Percentiles rank a stretch among this genome's conserved stretches.
These are phyloP conservation scores for Cercophora newfieldiana DNA, from an alignment of 495 filamentous ascomycete genomes.

Conservation along the genomic window DNA sequence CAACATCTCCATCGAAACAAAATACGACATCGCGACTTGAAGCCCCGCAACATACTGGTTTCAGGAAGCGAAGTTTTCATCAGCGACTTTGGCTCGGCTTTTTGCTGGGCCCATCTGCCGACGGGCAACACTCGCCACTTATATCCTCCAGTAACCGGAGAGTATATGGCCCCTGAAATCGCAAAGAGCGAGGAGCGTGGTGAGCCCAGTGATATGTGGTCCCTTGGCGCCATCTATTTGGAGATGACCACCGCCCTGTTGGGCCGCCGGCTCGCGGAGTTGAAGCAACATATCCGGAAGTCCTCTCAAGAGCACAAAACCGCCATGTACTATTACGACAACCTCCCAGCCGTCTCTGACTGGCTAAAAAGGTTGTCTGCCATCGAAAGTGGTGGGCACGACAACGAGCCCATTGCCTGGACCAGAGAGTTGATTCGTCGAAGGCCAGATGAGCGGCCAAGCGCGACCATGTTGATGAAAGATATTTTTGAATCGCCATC, in stretches of 20 bases:
- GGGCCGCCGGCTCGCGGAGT: not conserved
- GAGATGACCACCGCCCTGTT: slow-evolving; percentile 20
- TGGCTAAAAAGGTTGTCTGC: not conserved
- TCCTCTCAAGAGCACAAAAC: not conserved
- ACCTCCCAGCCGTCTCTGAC: not conserved
- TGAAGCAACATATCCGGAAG: slow-evolving; percentile 3
- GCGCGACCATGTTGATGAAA: slow-evolving; percentile 11
- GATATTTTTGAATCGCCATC: slow-evolving; percentile 17
- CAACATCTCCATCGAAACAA: slow-evolving; percentile 24
- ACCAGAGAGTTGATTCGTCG: slow-evolving; percentile 5
- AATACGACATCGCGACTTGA: slow-evolving; percentile 27
- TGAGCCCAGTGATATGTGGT: slow-evolving; percentile 22
- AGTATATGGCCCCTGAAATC: slow-evolving; percentile 26
- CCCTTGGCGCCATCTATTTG: slow-evolving; percentile 20
- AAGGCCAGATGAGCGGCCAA: slow-evolving; percentile 9
- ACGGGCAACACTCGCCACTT: slow-evolving; percentile 8
- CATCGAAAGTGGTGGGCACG: not conserved
- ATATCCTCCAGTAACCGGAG: slow-evolving; percentile 5
- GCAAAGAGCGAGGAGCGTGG: slow-evolving; percentile 13
- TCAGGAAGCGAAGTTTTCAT: slow-evolving; percentile 17
- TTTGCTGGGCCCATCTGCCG: not conserved
- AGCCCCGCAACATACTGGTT: slow-evolving; percentile 26
- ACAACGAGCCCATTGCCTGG: not conserved
- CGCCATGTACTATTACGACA: not conserved
- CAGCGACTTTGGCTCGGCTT: slow-evolving; percentile 29